These are phyloP conservation scores for Neofusicoccum sp. DNA, from an alignment of 2,329 filamentous ascomycete genomes.

Conservation along the genomic window DNA sequence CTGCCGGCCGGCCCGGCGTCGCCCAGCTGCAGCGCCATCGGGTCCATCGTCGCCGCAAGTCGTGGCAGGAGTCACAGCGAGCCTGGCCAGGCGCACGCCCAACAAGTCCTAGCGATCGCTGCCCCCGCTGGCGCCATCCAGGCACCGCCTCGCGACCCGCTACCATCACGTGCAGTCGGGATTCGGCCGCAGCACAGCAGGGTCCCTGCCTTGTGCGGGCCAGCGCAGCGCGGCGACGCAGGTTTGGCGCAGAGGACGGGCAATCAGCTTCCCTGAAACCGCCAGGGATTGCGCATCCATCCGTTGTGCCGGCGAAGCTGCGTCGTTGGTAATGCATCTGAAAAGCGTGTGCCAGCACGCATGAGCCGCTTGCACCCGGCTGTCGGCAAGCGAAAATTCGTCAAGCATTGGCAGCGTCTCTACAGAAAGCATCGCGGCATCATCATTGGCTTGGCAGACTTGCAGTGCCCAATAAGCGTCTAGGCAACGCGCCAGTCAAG, in stretches of 20 bases:
- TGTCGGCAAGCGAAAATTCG: neutral
- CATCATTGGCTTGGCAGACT: neutral
- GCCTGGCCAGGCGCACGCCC: neutral
- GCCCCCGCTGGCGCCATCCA: slow-evolving; percentile 8
- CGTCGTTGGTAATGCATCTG: neutral
- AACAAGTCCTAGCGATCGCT: slow-evolving; percentile 6
- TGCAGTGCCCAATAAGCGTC: neutral
- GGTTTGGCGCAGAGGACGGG: neutral
- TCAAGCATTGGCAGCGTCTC: neutral
- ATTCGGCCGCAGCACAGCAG: slow-evolving; percentile 8
- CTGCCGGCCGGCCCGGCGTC: neutral
- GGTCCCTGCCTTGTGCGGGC: neutral
- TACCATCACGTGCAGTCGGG: neutral
- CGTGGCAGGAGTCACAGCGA: neutral
- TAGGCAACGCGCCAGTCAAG: neutral
- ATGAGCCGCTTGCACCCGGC: neutral
- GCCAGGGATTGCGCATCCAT: slow-evolving; percentile 10
- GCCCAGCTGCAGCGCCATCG: neutral
- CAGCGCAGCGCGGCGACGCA: neutral
- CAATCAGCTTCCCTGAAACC: slow-evolving; percentile 14
- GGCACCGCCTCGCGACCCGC: neutral
- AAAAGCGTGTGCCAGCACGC: neutral
- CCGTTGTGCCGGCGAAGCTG: neutral
- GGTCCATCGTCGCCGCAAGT: neutral
- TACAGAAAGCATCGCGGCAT: neutral